These are phyloP conservation scores for Uronychia binucleata DNA, from an alignment of 73 alveolate genomes.

Conservation along the genomic window DNA sequence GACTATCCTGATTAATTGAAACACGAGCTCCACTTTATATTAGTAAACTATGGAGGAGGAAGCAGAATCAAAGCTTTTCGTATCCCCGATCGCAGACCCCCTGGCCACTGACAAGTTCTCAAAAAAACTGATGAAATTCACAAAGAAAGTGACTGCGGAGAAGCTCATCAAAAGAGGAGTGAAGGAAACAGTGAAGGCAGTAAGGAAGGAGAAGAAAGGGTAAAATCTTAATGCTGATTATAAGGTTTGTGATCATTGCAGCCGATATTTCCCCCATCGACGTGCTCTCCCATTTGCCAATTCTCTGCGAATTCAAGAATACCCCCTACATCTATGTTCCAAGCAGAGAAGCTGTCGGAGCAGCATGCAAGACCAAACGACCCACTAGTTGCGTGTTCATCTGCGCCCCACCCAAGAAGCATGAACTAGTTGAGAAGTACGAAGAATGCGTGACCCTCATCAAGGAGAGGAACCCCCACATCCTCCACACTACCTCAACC, in stretches of 20 bases:
- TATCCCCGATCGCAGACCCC: slow-evolving; percentile 90
- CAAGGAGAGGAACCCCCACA: slow-evolving; percentile 53
- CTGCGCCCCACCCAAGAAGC: slow-evolving; percentile 28
- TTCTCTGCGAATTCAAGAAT: slow-evolving; percentile 85
- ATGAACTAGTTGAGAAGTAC: slow-evolving; percentile 29
- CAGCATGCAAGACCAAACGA: slow-evolving; percentile 68
- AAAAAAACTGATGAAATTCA: slow-evolving; percentile 75
- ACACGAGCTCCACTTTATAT: not conserved
- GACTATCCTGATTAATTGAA: not conserved
- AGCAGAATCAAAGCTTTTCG: slow-evolving; percentile 67
- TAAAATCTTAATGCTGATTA: slow-evolving; percentile 1
- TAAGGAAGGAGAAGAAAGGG: slow-evolving; percentile 78
- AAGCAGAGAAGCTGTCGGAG: slow-evolving; percentile 88
- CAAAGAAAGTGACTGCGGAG: slow-evolving; percentile 69
- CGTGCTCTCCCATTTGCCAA: slow-evolving; percentile 86
- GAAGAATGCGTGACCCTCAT: slow-evolving; percentile 21
- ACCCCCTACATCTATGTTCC: slow-evolving; percentile 89
- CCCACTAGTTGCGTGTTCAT: slow-evolving; percentile 64
- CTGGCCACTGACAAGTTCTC: slow-evolving; percentile 79
- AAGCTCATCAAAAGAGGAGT: slow-evolving; percentile 87
- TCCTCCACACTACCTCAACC: no score
- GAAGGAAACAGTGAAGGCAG: slow-evolving; percentile 87
- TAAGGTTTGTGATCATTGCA: slow-evolving; percentile 64
- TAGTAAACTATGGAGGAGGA: not conserved
- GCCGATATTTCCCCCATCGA: slow-evolving; percentile 94